Conservation (phyloP, 495 filamentous ascomycete genomes). For the Sordaria brevicollis region DNA sequence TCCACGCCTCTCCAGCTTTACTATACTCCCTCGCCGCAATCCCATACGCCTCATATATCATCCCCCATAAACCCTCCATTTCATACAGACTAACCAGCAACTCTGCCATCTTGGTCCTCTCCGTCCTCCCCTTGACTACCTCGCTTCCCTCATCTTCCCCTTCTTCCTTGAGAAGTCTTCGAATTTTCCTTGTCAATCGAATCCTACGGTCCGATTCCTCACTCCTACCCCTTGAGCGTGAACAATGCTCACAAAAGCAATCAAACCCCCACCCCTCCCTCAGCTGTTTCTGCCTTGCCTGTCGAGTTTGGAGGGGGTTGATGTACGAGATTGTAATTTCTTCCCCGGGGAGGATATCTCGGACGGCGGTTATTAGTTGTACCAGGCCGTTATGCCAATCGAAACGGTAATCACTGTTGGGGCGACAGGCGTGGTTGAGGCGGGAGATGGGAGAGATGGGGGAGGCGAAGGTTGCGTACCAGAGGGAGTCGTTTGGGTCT, state of each 20-base stretch:
- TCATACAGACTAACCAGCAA: slow-evolving; percentile 25
- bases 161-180: slow-evolving; percentile 10
- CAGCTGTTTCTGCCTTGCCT: slow-evolving; percentile 15
- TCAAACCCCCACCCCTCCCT: slow-evolving; percentile 29
- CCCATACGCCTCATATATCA: slow-evolving; percentile 27
- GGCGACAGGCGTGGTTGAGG: slow-evolving; percentile 36
- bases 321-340: slow-evolving; percentile 33
- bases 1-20: slow-evolving; percentile 25
- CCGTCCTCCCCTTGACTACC: neutral
- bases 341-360: slow-evolving; percentile 24
- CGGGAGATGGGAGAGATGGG: slow-evolving; percentile 28
- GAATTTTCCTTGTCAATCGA: slow-evolving; percentile 11
- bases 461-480: slow-evolving; percentile 17
- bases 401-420: slow-evolving; percentile 34
- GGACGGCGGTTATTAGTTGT: slow-evolving; percentile 27
- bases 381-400: slow-evolving; percentile 18
- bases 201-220: slow-evolving; percentile 26
- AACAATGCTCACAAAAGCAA: slow-evolving; percentile 27
- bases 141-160: slow-evolving; percentile 11
- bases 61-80: slow-evolving; percentile 25
- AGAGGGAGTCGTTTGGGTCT: slow-evolving; percentile 10
- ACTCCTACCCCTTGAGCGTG: slow-evolving; percentile 5
- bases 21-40: slow-evolving; percentile 30
- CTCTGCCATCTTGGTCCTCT: slow-evolving; percentile 26
- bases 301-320: slow-evolving; percentile 21